Evolutionary conservation across 305 asterid species (phyloP).

Genomic region (Ruellia speciosa): DNA sequence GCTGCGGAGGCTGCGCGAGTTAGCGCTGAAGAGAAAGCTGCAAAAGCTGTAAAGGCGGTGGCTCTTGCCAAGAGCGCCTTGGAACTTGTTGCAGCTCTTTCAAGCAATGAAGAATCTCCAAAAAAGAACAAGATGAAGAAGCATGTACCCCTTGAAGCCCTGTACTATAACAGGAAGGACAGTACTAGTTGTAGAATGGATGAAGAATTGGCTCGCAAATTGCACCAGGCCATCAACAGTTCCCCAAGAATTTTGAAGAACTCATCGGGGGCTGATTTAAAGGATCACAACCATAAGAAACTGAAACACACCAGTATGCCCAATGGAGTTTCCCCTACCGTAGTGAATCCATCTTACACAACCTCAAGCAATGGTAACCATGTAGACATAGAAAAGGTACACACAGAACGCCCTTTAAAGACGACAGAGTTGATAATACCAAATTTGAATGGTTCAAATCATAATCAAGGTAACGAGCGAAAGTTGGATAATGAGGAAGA

Average conservation of each 20-base stretch:
- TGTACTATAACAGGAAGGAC: conserved; percentile 59
- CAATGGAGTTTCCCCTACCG: conserved; percentile 30
- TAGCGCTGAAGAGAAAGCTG: conserved; percentile 81
- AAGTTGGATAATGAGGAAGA: conserved; percentile 36
- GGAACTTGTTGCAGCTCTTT: conserved; percentile 61
- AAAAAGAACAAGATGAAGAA: conserved; percentile 80
- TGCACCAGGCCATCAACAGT: conserved; percentile 77
- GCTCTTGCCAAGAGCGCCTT: conserved; percentile 85
- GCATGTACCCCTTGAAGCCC: conserved; percentile 60
- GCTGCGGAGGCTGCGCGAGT: conserved; percentile 75
- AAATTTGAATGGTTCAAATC: conserved; percentile 52
- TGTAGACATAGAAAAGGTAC: conserved; percentile 25
- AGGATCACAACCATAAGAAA: conserved; percentile 52
- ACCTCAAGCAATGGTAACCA: conserved; percentile 32
- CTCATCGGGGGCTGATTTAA: conserved; percentile 39
- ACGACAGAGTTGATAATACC: conserved; percentile 36
- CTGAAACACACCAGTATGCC: conserved; percentile 31
- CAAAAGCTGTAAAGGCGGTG: conserved; percentile 79
- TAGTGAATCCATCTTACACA: conserved; percentile 27
- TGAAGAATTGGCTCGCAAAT: conserved; percentile 80
- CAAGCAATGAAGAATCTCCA: conserved; percentile 39
- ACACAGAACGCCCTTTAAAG: conserved; percentile 31
- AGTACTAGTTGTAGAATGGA: conserved; percentile 47
- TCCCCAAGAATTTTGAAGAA: conserved; percentile 78
- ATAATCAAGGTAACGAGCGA: conserved; percentile 31